Evolutionary conservation across 495 filamentous ascomycete species (phyloP).

Genomic region (Echria macrotheca): DNA sequence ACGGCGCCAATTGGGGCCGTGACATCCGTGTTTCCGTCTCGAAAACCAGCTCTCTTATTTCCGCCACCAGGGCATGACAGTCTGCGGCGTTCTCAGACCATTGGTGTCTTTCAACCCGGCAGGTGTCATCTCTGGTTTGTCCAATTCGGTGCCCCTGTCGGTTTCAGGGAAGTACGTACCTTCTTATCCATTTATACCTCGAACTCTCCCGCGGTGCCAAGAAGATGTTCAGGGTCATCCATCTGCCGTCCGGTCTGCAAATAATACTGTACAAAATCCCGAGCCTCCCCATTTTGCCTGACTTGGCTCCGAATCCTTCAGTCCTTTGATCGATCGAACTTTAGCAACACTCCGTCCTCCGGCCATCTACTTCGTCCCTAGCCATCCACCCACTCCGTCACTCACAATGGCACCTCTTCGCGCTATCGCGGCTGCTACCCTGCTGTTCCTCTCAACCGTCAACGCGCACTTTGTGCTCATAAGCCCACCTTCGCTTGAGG

Average conservation of each 20-base stretch:
- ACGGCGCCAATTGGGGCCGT: not conserved
- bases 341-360: not conserved
- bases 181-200: no score
- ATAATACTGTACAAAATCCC: no score
- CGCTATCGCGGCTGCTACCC: conserved; percentile 16
- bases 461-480: conserved; percentile 45
- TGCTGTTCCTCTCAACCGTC: conserved; percentile 30
- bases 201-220: no score
- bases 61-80: not conserved
- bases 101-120: no score
- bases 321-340: not conserved
- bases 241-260: no score
- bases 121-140: not conserved
- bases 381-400: not conserved
- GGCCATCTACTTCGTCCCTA: not conserved
- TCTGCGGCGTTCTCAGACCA: no score
- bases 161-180: no score
- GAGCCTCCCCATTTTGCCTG: no score
- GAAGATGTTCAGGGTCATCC: no score
- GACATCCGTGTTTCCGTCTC: not conserved
- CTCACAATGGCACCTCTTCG: conserved; percentile 26
- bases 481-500: conserved; percentile 41
- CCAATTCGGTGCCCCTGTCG: not conserved
- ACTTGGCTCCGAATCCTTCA: no score
- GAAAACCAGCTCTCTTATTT: not conserved